A percentile compares a stretch with the other conserved stretches of the same genome.
Conservation (phyloP, 2,329 filamentous ascomycete species). For the Leptographium radiaticola region DNA sequence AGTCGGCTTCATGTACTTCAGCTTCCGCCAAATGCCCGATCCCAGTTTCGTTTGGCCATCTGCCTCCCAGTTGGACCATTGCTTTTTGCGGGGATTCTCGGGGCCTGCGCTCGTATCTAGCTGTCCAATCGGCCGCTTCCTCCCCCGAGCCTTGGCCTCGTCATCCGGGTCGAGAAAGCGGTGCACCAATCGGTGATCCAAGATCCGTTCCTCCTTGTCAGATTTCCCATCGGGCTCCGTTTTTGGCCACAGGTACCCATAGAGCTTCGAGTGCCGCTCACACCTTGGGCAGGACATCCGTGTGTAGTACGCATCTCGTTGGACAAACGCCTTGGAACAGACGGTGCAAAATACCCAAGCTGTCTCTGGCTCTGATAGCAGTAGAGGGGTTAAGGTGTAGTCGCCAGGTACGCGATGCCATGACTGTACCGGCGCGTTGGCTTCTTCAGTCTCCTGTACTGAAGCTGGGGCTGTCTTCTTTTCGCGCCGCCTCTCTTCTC, state of each 20-base stretch:
- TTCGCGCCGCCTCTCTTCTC: neutral
- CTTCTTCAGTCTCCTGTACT: neutral
- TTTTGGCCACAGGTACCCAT: constrained; percentile 93
- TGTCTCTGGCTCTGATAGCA: constrained; percentile 62
- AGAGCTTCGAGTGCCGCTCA: constrained; percentile 89
- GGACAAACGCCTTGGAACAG: constrained; percentile 72
- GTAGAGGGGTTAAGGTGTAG: constrained; percentile 66
- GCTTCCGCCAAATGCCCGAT: constrained; percentile 12
- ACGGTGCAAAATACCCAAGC: constrained; percentile 85
- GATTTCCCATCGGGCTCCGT: constrained; percentile 65
- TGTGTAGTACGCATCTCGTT: constrained; percentile 78
- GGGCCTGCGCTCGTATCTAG: neutral
- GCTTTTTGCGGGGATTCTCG: neutral
- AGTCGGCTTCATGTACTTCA: constrained; percentile 8
- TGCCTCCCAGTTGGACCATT: neutral
- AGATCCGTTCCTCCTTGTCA: constrained; percentile 58
- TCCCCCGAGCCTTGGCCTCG: constrained; percentile 42
- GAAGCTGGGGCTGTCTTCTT: neutral
- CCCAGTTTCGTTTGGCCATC: neutral
- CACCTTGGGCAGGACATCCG: constrained; percentile 79
- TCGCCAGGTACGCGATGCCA: constrained; percentile 50
- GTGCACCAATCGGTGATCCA: constrained; percentile 80
- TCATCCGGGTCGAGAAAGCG: constrained; percentile 65
- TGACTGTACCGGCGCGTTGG: neutral
- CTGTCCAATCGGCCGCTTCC: constrained; percentile 9